Evolutionary conservation across 202 grass and related monocot species (phyloP), one percentile per base, ranked within the genome.

Genomic region (Panicum hallii): DNA sequence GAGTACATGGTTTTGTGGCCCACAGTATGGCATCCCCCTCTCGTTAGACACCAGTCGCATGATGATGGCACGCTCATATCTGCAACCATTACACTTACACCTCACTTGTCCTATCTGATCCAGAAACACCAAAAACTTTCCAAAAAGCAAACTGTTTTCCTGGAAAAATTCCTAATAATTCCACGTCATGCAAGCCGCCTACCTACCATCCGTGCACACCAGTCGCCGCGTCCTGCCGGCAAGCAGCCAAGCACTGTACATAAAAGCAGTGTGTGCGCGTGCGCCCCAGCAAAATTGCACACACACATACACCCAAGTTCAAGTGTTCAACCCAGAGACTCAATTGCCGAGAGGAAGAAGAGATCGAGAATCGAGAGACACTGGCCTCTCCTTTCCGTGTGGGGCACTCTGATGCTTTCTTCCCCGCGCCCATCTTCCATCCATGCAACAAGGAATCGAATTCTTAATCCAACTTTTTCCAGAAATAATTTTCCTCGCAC

Each of bases 321-420:
- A 71, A 30, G 75, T 4, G 8, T 53, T 79, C 43, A 71, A 30
- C 83, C 7, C 28, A 4, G 58, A 28, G 26, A 68, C 74, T 75
- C 22, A 48, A 81, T 1, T 57, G n/a, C 17, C 10, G 11, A 48
- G 6, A 46, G 44, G 7, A 11, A 8, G 10, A n/a, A 56, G 81
- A 20, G 30, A 26, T 66, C 67, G 34, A 42, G 83, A 17, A 12
- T 66, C 67, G 34, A 42, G 83, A 17, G 76, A 72, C 43, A 74
- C n/a, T 54, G 68, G 62, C 88, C 84, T 79, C 80, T 87, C 80
- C 84, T 87, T 87, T 87, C 62, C 42, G 16, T 10, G 79, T 82
- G 74, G 88, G 79, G 74, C 23, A 67, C 47, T 73, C 44, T 74
- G 88, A 90, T 90, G 74, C 88, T 70, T 79, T 85, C 68, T 80